A percentile compares a stretch with the other conserved stretches of the same genome.
Conservation (phyloP, 2,329 filamentous ascomycete species). For the Penicillium sp. region DNA sequence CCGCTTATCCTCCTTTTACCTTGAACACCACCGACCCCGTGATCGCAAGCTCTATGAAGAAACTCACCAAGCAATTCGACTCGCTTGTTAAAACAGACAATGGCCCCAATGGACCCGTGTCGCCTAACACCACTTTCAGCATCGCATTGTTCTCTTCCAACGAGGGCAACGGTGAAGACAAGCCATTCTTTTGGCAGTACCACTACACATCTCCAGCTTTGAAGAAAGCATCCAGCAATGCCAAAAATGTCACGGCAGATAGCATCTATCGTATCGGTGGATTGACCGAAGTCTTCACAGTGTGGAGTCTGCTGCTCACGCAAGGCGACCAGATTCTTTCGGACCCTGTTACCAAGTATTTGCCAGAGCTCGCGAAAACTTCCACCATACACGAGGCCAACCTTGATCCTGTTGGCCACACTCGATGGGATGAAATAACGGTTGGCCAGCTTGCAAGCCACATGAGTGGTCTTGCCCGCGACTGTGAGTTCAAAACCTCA, state of each 20-base stretch:
- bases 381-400: neutral
- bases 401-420: slow-evolving; percentile 1
- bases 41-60: slow-evolving; percentile 8
- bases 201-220: slow-evolving; percentile 22
- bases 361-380: slow-evolving; percentile 35
- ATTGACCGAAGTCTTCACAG: slow-evolving; percentile 40
- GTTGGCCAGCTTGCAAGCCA: slow-evolving; percentile 26
- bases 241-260: slow-evolving; percentile 14
- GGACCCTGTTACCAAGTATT: slow-evolving; percentile 41
- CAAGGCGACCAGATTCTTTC: slow-evolving; percentile 38
- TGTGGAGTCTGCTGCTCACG: slow-evolving; percentile 36
- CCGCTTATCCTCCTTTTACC: slow-evolving; percentile 16
- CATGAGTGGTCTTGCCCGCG: slow-evolving; percentile 19
- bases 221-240: neutral
- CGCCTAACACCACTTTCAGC: slow-evolving; percentile 24
- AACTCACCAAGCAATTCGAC: slow-evolving; percentile 8
- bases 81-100: slow-evolving; percentile 3
- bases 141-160: slow-evolving; percentile 23
- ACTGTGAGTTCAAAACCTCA: slow-evolving; percentile 16
- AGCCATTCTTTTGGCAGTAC: slow-evolving; percentile 23
- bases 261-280: slow-evolving; percentile 34
- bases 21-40: slow-evolving; percentile 10
- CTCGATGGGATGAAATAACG: slow-evolving; percentile 21
- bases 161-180: slow-evolving; percentile 9
- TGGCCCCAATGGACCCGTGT: slow-evolving; percentile 16